phyloP scores from a whole-genome alignment of 768 basidiomycete species.

The Pisolithus sp. region DNA sequence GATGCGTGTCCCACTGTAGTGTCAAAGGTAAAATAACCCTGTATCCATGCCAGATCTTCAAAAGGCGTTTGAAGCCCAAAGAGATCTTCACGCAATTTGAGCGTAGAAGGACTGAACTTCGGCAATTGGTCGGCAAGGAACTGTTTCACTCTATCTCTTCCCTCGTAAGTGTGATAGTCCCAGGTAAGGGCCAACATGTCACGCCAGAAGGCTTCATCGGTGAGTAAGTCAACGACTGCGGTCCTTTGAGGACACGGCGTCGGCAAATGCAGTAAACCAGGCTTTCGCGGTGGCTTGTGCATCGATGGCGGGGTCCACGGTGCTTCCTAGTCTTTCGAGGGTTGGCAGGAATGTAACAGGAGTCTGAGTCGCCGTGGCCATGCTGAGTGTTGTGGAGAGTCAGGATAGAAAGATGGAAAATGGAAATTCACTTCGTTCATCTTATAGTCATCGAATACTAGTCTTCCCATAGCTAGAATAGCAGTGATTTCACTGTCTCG shows the following conservation, averaged over 20 bases:
- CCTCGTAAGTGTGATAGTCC: constrained; percentile 42
- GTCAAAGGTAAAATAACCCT: constrained; percentile 45
- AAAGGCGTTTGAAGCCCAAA: constrained; percentile 30
- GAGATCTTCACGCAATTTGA: constrained; percentile 17
- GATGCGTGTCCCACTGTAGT: constrained; percentile 37
- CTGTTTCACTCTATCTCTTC: constrained; percentile 22
- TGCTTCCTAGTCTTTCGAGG: neutral
- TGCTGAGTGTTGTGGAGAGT: too few relatives aligned
- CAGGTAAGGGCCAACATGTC: constrained; percentile 45
- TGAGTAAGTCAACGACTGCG: constrained; percentile 21
- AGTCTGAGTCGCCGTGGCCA: too few relatives aligned
- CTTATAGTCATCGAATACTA: too few relatives aligned
- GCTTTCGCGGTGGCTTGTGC: neutral
- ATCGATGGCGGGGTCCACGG: neutral
- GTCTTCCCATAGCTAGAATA: too few relatives aligned
- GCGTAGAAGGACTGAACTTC: constrained; percentile 6
- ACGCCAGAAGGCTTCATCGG: constrained; percentile 39
- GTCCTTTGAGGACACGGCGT: neutral
- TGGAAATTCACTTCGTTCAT: too few relatives aligned
- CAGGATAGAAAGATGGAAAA: too few relatives aligned
- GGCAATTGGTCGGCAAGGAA: constrained; percentile 32
- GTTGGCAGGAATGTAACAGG: neutral
- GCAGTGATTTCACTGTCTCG: too few relatives aligned
- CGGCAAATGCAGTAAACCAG: too few relatives aligned
- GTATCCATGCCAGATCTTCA: constrained; percentile 51